Evolutionary conservation across 495 filamentous ascomycete genomes (phyloP).

Genomic region (Parachaetomium inaequale): DNA sequence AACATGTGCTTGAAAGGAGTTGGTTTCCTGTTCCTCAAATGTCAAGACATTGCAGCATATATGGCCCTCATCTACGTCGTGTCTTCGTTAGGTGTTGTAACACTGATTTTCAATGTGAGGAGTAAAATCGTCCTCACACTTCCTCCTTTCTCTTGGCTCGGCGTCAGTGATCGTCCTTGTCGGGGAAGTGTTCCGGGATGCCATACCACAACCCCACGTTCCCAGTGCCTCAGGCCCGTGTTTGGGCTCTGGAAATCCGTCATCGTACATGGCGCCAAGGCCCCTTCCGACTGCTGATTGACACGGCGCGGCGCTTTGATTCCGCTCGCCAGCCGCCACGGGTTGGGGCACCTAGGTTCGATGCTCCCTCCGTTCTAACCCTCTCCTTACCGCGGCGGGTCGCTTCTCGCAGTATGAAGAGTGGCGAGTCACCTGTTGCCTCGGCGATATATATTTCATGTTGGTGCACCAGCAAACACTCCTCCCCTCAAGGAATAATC

Average conservation of each 20-base stretch:
- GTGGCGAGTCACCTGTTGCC: neutral
- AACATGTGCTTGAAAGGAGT: neutral
- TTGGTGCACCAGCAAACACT: neutral
- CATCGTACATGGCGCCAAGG: too few species aligned
- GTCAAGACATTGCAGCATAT: neutral
- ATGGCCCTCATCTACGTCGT: neutral
- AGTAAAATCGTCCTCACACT: neutral
- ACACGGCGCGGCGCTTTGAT: too few species aligned
- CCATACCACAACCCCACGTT: neutral
- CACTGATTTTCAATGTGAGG: neutral
- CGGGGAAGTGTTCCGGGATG: neutral
- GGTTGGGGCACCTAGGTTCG: too few species aligned
- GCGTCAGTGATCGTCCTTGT: neutral
- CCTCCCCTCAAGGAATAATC: slow-evolving; percentile 41
- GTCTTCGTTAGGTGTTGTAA: neutral
- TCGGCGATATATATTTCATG: neutral
- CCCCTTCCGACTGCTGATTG: too few species aligned
- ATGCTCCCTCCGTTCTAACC: too few species aligned
- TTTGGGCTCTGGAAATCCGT: too few species aligned
- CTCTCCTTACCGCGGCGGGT: too few species aligned
- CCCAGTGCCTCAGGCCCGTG: too few species aligned
- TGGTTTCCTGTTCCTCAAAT: neutral
- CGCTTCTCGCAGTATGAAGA: neutral
- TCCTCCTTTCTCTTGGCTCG: neutral
- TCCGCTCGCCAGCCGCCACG: too few species aligned